phyloP scores from a whole-genome alignment of 2,329 filamentous ascomycete genomes.

The Botrytis pseudocinerea region DNA sequence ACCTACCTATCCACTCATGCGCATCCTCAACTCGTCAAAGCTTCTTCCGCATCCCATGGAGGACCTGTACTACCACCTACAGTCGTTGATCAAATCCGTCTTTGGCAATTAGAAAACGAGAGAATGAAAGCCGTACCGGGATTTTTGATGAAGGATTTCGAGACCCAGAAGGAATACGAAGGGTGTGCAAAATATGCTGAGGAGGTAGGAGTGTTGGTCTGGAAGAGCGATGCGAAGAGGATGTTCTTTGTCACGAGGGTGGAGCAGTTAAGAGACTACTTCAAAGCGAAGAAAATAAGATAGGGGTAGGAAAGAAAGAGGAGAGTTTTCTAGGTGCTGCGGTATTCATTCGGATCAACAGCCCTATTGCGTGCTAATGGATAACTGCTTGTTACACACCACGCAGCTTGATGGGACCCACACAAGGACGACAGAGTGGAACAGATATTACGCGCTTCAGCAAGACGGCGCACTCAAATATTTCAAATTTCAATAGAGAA shows the following conservation, averaged over 20 bases:
- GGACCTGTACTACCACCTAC: conserved; percentile 82
- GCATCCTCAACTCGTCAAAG: conserved; percentile 83
- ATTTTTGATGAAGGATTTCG: conserved; percentile 89
- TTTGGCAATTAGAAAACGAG: conserved; percentile 98
- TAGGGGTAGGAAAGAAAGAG: conserved; percentile 14
- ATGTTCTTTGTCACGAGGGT: conserved; percentile 92
- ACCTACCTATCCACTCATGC: conserved; percentile 89
- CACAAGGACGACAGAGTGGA: background rate
- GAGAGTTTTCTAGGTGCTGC: background rate
- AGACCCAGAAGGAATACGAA: conserved; percentile 67
- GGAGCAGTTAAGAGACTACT: conserved; percentile 82
- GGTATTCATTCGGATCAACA: background rate
- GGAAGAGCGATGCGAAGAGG: conserved; percentile 76
- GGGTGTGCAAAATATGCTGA: conserved; percentile 77
- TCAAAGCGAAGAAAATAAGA: conserved; percentile 63
- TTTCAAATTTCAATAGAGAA: background rate
- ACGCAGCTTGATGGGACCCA: background rate
- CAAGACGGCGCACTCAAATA: background rate
- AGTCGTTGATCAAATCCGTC: conserved; percentile 92
- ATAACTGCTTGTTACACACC: background rate
- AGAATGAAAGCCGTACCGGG: conserved; percentile 82
- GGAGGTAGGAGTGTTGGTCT: conserved; percentile 85
- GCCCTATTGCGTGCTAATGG: background rate
- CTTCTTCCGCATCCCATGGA: conserved; percentile 41
- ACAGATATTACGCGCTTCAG: background rate